Conservation (phyloP, 164 flowering plant genomes). For the Aristolochia contorta region DNA sequence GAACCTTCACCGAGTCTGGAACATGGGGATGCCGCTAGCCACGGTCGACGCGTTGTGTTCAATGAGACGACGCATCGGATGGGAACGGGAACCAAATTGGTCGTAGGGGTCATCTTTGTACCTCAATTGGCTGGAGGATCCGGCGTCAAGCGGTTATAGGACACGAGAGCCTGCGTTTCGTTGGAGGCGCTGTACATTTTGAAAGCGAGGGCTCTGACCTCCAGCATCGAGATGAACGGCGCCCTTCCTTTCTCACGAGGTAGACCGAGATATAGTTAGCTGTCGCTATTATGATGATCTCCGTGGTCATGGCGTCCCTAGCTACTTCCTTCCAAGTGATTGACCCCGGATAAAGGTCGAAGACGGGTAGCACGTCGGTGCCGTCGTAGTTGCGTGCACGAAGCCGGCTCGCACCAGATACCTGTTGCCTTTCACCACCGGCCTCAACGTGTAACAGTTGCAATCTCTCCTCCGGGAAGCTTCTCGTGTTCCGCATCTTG, state of each 20-base stretch:
- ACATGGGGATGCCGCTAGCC: neutral
- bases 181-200: neutral
- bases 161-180: neutral
- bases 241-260: constrained; percentile 29
- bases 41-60: neutral
- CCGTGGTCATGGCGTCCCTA: neutral
- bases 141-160: neutral
- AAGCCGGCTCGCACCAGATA: constrained; percentile 38
- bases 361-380: constrained; percentile 15
- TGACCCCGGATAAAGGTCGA: constrained; percentile 32
- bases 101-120: constrained; percentile 1
- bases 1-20: neutral
- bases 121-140: neutral
- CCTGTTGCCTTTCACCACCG: constrained; percentile 5
- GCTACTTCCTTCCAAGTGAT: constrained; percentile 21
- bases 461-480: constrained; percentile 4
- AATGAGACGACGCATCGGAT: neutral
- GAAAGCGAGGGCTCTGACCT: constrained; percentile 17
- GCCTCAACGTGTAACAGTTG: constrained; percentile 5
- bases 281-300: constrained; percentile 21
- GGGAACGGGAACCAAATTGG: neutral
- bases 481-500: constrained; percentile 1
- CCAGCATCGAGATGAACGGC: constrained; percentile 36
- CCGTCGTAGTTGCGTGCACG: constrained; percentile 46
- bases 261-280: constrained; percentile 20